These are phyloP conservation scores for Bolboschoenus planiculmis DNA, from an alignment of 176 grass and related monocot species.

Conservation along the genomic window DNA sequence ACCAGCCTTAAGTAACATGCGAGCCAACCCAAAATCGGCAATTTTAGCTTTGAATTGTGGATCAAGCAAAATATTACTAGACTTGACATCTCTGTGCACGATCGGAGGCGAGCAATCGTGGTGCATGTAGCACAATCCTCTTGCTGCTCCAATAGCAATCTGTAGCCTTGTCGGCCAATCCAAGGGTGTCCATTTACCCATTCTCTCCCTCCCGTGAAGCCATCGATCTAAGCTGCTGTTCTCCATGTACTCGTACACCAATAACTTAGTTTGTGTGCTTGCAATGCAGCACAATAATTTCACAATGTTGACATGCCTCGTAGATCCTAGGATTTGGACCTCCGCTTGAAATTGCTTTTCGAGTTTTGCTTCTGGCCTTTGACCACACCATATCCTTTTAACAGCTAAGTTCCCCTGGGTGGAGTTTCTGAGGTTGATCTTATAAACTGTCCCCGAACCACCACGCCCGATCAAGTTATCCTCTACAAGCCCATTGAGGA, in stretches of 20 bases:
- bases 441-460: conserved; percentile 51
- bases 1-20: conserved; percentile 44
- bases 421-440: conserved; percentile 5
- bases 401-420: conserved; percentile 32
- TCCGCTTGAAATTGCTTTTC: conserved; percentile 67
- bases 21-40: conserved; percentile 67
- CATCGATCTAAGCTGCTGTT: conserved; percentile 61
- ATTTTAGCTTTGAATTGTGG: conserved; percentile 55
- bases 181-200: conserved; percentile 25
- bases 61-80: conserved; percentile 78
- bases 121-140: conserved; percentile 50
- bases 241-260: conserved; percentile 84
- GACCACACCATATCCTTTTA: conserved; percentile 44
- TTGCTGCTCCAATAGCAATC: conserved; percentile 31
- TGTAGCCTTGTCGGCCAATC: conserved; percentile 58
- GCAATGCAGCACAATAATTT: conserved; percentile 75
- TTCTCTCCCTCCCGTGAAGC: conserved; percentile 41
- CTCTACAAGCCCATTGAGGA: conserved; percentile 32
- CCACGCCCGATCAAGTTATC: conserved; percentile 52
- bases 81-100: conserved; percentile 76
- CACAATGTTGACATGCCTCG: conserved; percentile 72
- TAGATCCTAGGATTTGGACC: conserved; percentile 60
- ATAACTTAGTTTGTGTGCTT: conserved; percentile 40
- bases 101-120: conserved; percentile 47
- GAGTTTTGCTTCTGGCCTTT: conserved; percentile 10